Evolutionary conservation across 148 eudicot genomes (phyloP), one percentile per base, ranked within the genome.

Genomic region (Mesembryanthemum crystallinum): DNA sequence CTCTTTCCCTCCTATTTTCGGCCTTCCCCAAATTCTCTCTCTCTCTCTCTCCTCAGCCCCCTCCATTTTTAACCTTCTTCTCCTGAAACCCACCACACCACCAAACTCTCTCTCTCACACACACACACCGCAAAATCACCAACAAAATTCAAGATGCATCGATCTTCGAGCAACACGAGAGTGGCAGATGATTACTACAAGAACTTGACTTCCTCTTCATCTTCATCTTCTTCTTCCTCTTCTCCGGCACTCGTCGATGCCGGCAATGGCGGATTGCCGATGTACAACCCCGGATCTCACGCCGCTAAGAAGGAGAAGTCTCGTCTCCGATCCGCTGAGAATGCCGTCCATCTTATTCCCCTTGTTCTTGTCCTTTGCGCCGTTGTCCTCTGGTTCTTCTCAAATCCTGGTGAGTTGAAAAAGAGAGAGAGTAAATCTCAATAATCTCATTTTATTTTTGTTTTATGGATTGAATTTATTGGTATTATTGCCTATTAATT

Each of bases 281-380:
- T 82, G 3, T 89, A 83, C 54, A 78, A 24, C 51, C 78, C 87
- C 0, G 68, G 65, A 18, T 84, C 86, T 33, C 73, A 81, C 35
- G 61, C 74, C 25, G 89, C 90, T 0, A 86, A 82, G 84, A 87
- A 84, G 74, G 90, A 89, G 69, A 79, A 77, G 43, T 76, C 75
- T 29, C 91, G 93, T 47, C 76, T 85, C 73, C 78, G 89, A 88
- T 83, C 85, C 21, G 89, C 97, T 12, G 90, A 91, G 61, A 76
- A 84, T 61, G 93, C 89, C 29, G 82, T 91, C 35, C 97, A 91
- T 77, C 69, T 89, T 76, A 91, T 91, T 72, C 97, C 97, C 1
- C 73, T 91, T 13, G 73, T 91, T 59, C 91, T 91, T 20, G 39
- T 91, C 33, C 74, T 88, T 28, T 88, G 89, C 54, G 91, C 85